phyloP scores from a whole-genome alignment of 495 filamentous ascomycete species.

The Aspergillus sclerotioniger region DNA sequence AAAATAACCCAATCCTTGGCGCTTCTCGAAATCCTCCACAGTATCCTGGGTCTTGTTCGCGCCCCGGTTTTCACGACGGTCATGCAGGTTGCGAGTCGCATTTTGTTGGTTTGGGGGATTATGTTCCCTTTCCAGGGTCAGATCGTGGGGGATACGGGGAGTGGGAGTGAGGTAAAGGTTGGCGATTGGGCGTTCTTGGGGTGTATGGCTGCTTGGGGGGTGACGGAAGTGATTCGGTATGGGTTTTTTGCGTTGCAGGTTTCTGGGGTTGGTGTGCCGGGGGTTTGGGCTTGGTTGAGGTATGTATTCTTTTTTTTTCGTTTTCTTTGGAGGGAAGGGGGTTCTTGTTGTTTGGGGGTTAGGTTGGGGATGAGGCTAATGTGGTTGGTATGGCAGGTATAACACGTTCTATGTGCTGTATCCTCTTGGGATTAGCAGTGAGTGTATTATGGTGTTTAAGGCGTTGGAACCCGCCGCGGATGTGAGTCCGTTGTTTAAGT shows the following conservation, averaged over 20 bases:
- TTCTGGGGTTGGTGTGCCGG: conserved; percentile 54
- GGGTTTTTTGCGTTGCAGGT: conserved; percentile 79
- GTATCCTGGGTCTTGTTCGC: conserved; percentile 70
- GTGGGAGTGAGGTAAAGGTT: conserved; percentile 24
- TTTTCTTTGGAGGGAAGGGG: conserved; percentile 1
- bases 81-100: conserved; percentile 82
- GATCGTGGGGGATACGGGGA: conserved; percentile 18
- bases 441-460: conserved; percentile 71
- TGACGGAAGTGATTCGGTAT: conserved; percentile 88
- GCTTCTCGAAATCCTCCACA: conserved; percentile 78
- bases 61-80: conserved; percentile 78
- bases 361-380: conserved; percentile 9
- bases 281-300: conserved; percentile 73
- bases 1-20: conserved; percentile 82
- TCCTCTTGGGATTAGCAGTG: conserved; percentile 83
- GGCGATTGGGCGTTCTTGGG: conserved; percentile 46
- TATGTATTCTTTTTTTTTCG: conserved; percentile 22
- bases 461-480: conserved; percentile 58
- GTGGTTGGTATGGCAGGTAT: conserved; percentile 48
- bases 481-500: conserved; percentile 51
- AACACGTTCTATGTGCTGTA: conserved; percentile 93
- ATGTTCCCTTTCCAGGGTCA: conserved; percentile 57
- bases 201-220: conserved; percentile 69
- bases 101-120: conserved; percentile 83
- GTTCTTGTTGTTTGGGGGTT: not conserved